Evolutionary conservation across 768 basidiomycete genomes (phyloP).

Genomic region (Hygrophorus russula): DNA sequence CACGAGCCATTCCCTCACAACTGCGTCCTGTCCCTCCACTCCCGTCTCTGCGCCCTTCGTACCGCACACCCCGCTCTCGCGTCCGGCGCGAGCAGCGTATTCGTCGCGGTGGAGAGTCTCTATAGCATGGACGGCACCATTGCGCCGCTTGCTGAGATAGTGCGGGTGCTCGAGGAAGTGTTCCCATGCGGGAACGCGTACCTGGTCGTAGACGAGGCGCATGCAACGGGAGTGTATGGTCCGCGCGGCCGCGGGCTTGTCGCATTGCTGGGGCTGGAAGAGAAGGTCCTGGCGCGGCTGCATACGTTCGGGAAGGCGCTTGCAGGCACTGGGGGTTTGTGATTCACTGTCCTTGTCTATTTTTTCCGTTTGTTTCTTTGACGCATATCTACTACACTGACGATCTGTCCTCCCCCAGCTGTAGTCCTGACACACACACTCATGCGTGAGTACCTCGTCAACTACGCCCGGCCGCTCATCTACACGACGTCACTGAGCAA

Average conservation of each 20-base stretch:
- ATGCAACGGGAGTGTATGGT: conserved; percentile 87
- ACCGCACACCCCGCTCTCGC: conserved; percentile 23
- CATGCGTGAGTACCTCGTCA: conserved; percentile 76
- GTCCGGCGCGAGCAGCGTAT: conserved; percentile 39
- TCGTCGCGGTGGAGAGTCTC: conserved; percentile 79
- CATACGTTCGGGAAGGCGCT: conserved; percentile 94
- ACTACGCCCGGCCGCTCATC: conserved; percentile 85
- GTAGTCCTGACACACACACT: conserved; percentile 63
- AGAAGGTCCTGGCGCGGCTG: conserved; percentile 62
- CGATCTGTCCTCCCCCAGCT: conserved; percentile 27
- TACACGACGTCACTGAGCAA: conserved; percentile 83
- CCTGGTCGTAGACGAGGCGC: conserved; percentile 87
- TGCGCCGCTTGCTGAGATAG: conserved; percentile 59
- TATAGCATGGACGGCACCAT: conserved; percentile 98
- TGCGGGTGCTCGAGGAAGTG: conserved; percentile 45
- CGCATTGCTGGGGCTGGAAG: conserved; percentile 54
- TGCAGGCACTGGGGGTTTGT: conserved; percentile 75
- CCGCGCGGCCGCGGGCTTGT: conserved; percentile 67
- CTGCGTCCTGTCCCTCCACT: conserved; percentile 37
- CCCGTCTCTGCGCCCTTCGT: conserved; percentile 29
- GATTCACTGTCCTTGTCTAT: neutral
- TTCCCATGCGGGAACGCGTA: conserved; percentile 57
- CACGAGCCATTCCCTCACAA: conserved; percentile 63
- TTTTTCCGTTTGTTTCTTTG: neutral
- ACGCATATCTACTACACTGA: neutral